These are phyloP conservation scores for Phialophora chinensis DNA, from an alignment of 2,329 filamentous ascomycete genomes.

Conservation along the genomic window DNA sequence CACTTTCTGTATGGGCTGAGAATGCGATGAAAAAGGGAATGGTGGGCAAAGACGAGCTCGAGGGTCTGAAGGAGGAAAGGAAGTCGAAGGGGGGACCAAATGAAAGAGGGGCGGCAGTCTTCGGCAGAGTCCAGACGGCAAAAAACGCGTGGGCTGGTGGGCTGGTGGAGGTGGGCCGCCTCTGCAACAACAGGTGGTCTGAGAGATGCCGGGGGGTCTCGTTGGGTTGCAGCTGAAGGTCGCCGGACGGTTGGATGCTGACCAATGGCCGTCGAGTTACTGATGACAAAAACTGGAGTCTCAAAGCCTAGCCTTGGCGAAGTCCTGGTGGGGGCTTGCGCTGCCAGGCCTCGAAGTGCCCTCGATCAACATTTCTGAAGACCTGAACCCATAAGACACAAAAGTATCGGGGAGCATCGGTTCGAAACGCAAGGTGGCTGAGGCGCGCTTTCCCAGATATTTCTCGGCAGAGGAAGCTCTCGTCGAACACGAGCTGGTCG, in stretches of 20 bases:
- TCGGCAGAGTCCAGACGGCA: slow-evolving; percentile 20
- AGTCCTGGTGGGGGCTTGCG: not conserved
- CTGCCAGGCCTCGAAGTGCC: not conserved
- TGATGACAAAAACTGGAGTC: slow-evolving; percentile 16
- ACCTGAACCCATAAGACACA: not conserved
- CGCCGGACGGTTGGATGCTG: not conserved
- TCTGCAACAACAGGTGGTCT: slow-evolving; percentile 15
- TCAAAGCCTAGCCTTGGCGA: slow-evolving; percentile 12
- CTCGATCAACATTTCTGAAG: not conserved
- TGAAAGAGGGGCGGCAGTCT: slow-evolving; percentile 15
- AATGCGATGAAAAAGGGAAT: slow-evolving; percentile 35
- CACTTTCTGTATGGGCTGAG: slow-evolving; percentile 36
- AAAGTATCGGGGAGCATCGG: not conserved
- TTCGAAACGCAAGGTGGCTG: not conserved
- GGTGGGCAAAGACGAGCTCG: slow-evolving; percentile 25
- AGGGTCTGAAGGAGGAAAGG: slow-evolving; percentile 22
- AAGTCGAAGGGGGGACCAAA: slow-evolving; percentile 14
- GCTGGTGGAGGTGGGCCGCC: slow-evolving; percentile 15
- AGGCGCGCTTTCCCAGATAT: not conserved
- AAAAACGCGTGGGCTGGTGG: slow-evolving; percentile 16
- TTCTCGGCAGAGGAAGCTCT: not conserved
- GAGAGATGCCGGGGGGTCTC: slow-evolving; percentile 12
- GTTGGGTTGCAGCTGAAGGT: slow-evolving; percentile 21
- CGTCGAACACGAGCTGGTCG: not conserved
- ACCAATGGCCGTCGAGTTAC: slow-evolving; percentile 5